Conservation (phyloP, 148 eudicot genomes). For the Pharnaceum exiguum region DNA sequence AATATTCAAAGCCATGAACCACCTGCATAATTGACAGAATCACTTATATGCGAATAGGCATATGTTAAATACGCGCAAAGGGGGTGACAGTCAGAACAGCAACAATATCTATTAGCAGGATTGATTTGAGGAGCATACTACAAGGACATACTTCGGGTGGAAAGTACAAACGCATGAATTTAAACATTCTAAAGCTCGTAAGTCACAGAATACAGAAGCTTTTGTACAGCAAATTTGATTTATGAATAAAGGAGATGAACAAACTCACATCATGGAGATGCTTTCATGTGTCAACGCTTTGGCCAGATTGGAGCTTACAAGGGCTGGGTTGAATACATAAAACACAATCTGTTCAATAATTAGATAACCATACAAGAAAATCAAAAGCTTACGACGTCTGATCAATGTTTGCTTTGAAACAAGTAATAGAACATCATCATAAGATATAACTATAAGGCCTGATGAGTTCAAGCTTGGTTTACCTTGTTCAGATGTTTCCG, state of each 20-base stretch:
- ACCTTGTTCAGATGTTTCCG: conserved; percentile 35
- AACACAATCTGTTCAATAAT: conserved; percentile 29
- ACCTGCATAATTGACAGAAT: conserved; percentile 30
- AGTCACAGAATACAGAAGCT: no score
- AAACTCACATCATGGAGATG: conserved; percentile 28
- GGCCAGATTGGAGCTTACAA: conserved; percentile 29
- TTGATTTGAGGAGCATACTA: no score
- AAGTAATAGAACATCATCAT: not conserved
- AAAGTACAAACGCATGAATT: no score
- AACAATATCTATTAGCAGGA: no score
- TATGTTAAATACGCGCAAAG: no score
- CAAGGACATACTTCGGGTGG: no score
- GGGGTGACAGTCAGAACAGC: no score
- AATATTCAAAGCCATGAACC: conserved; percentile 46
- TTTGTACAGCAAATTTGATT: no score
- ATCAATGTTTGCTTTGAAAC: not conserved
- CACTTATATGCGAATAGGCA: no score
- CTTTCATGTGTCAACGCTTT: conserved; percentile 28
- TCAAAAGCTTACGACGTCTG: not conserved
- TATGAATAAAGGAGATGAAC: not conserved
- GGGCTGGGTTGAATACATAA: conserved; percentile 43
- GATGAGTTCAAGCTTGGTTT: not conserved
- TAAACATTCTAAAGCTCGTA: no score
- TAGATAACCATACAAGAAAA: not conserved
- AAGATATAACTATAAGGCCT: not conserved